phyloP scores from a whole-genome alignment of 208 protist genomes.

The Acanthamoeba triangularis region DNA sequence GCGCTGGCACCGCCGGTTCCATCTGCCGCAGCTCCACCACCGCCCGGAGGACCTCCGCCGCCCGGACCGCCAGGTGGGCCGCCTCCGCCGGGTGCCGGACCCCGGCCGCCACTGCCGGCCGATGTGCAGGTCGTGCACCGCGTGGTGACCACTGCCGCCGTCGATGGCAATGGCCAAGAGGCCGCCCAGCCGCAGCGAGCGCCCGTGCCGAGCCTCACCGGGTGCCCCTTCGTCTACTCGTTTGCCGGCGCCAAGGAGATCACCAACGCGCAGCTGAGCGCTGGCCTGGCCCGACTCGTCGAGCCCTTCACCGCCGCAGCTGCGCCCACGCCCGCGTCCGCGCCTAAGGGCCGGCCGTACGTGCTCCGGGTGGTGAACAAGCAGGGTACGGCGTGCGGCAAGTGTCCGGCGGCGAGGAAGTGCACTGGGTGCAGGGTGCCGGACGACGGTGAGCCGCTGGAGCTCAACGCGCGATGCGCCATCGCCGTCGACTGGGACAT shows the following conservation, averaged over 20 bases:
- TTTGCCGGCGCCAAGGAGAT: not conserved
- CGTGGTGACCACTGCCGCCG: not conserved
- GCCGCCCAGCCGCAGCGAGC: not conserved
- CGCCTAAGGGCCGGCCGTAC: no score
- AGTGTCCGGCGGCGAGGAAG: not conserved
- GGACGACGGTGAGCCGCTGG: not conserved
- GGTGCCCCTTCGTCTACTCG: conserved; percentile 14
- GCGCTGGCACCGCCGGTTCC: not conserved
- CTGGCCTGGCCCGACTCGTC: not conserved
- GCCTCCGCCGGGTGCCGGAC: not conserved
- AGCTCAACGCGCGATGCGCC: conserved; percentile 42
- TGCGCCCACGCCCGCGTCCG: no score
- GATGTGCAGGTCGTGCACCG: conserved; percentile 44
- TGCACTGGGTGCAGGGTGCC: not conserved
- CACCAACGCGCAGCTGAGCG: not conserved
- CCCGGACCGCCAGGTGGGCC: not conserved
- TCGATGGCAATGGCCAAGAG: not conserved
- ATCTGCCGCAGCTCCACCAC: not conserved
- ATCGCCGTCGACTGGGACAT: conserved; percentile 12
- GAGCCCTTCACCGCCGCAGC: not conserved
- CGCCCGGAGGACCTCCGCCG: not conserved
- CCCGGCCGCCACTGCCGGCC: not conserved
- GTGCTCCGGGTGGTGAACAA: not conserved
- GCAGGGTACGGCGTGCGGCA: conserved; percentile 14
- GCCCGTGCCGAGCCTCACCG: not conserved